phyloP scores from a whole-genome alignment of 345 rosid species.

The Kernera saxatilis region DNA sequence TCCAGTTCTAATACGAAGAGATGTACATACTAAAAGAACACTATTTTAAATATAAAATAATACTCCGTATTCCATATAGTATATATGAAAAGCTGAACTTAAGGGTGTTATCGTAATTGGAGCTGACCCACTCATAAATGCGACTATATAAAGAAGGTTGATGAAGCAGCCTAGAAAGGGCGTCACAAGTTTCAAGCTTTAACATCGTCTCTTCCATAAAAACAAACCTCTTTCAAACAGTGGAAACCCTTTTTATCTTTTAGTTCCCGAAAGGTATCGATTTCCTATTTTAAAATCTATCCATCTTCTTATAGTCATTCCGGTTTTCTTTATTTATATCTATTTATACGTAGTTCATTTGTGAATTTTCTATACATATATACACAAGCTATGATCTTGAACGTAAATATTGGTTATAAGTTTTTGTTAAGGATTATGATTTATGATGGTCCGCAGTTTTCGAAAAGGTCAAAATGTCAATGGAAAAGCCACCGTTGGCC shows the following conservation, averaged over 20 bases:
- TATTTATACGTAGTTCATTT: not conserved
- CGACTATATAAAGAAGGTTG: constrained; percentile 29
- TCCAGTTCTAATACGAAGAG: not conserved
- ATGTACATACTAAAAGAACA: not conserved
- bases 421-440: not conserved
- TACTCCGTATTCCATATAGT: not conserved
- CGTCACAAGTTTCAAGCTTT: constrained; percentile 30
- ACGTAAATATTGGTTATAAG: not conserved
- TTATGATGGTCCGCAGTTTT: not conserved
- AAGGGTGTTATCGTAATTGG: constrained; percentile 36
- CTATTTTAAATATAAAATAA: no score
- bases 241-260: constrained; percentile 14
- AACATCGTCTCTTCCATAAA: constrained; percentile 22
- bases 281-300: not conserved
- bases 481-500: constrained; percentile 49
- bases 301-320: constrained; percentile 19
- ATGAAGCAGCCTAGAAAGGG: constrained; percentile 19
- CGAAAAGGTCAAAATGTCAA: constrained; percentile 15
- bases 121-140: constrained; percentile 18
- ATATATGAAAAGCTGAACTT: not conserved
- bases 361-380: not conserved
- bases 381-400: not conserved
- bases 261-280: constrained; percentile 26
- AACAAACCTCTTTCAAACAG: constrained; percentile 20
- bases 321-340: not conserved